Percentiles rank a stretch among this genome's conserved stretches.
phyloP scores from a whole-genome alignment of 768 basidiomycete genomes.

The Termitomyces sp. region DNA sequence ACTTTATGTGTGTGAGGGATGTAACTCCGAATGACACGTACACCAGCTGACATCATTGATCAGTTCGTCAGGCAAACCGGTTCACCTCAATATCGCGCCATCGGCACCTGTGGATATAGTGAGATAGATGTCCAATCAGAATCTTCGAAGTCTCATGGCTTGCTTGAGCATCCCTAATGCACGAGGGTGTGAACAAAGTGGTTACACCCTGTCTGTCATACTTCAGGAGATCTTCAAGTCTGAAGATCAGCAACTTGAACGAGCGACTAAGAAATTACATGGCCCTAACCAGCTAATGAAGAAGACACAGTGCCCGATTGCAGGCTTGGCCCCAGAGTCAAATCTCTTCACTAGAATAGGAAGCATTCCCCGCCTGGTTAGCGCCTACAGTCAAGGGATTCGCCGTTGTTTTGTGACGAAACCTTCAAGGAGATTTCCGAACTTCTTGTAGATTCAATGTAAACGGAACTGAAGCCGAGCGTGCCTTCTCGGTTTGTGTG shows the following conservation, averaged over 20 bases:
- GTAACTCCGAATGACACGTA: background rate
- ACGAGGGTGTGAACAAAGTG: background rate
- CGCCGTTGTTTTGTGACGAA: background rate
- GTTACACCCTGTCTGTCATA: background rate
- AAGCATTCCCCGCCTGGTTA: background rate
- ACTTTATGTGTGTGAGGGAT: background rate
- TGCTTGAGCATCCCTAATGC: background rate
- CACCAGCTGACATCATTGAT: background rate
- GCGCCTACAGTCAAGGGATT: background rate
- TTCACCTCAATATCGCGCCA: background rate
- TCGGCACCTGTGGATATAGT: background rate
- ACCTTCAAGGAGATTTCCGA: background rate
- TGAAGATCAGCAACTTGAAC: background rate
- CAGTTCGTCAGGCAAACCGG: constrained; percentile 3
- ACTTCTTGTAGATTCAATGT: background rate
- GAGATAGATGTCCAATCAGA: background rate
- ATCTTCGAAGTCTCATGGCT: background rate
- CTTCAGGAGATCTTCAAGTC: background rate
- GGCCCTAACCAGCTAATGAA: background rate
- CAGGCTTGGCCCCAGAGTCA: background rate
- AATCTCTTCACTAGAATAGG: background rate
- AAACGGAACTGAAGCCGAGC: background rate
- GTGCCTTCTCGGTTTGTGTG: background rate
- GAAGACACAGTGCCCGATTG: background rate
- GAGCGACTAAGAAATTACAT: background rate